Evolutionary conservation across 768 basidiomycete species (phyloP), one percentile per base, ranked within the genome.

Genomic region (Russula dissimulans): DNA sequence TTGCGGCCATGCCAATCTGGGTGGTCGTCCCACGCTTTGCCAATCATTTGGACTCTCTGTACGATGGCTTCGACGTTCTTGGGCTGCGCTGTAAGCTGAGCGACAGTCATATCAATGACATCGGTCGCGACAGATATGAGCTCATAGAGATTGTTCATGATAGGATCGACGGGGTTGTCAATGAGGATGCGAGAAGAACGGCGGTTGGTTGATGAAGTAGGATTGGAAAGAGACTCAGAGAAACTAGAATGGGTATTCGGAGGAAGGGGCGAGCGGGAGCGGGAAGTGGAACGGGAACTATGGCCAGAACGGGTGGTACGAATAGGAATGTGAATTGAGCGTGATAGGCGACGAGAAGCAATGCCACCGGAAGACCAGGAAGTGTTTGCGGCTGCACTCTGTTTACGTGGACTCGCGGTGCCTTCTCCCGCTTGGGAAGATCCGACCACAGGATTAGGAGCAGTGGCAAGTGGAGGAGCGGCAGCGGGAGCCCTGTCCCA

Each of bases 1-100:
- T 89, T 92, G 59, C 95, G 81, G 29, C 97, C 95, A 66, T 94
- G 92, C 90, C 95, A 97, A 71, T 97, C 94, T 22, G 94, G 91
- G 73, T 97, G 91, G 53, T 95, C 92, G 66, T 97, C 95, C 97
- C 97, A 98, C 6, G 87, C 87, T 70, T 85, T 89, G 65, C 97
- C 97, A 63, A 97, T 90, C 61, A 80, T 80, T 73, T 97, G 94
- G 0, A 97, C 87, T 54, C 91, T 81, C 69, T 91, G 89, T 26
- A 99, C 94, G 61, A 95, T 81, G 61, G 86, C 79, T 66, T 89
- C 86, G 72, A 92, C 95, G 43, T 83, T 71, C 71, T 94, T 92
- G 53, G 95, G 86, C 63, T 89, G 83, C 8, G 88, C 80, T 0
- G 91, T 93, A 55, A 99, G 84, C 64, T 92, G 86, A 4, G 85